These are phyloP conservation scores for Talaromyces piceae DNA, from an alignment of 2,329 filamentous ascomycete species.

Conservation along the genomic window DNA sequence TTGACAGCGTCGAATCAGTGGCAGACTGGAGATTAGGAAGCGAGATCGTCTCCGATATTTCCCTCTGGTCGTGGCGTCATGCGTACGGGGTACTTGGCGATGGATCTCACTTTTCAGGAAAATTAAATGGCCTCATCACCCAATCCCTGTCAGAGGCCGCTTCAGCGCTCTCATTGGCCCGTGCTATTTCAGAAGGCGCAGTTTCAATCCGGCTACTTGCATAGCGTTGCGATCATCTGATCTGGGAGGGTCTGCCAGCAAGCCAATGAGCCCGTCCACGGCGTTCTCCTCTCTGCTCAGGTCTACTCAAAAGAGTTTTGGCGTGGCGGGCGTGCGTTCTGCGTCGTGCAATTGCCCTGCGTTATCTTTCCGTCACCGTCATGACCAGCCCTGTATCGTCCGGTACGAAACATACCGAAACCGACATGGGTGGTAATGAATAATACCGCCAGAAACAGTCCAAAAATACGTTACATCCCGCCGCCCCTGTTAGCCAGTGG, in stretches of 20 bases:
- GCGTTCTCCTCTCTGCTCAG: constrained; percentile 6
- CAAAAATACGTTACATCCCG: constrained; percentile 11
- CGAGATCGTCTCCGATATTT: not conserved
- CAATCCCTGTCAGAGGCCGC: constrained; percentile 1
- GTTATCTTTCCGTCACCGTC: constrained; percentile 7
- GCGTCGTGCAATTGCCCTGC: not conserved
- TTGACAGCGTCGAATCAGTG: not conserved
- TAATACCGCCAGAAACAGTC: constrained; percentile 3
- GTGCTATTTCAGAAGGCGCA: constrained; percentile 11
- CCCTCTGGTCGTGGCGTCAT: not conserved
- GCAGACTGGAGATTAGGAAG: not conserved
- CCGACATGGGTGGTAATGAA: constrained; percentile 1
- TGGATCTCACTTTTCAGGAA: not conserved
- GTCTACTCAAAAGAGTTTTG: constrained; percentile 2
- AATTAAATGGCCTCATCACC: not conserved
- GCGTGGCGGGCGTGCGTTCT: not conserved
- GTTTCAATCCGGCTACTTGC: constrained; percentile 39
- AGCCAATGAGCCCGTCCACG: constrained; percentile 12
- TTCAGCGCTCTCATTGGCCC: constrained; percentile 14
- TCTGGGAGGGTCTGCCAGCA: constrained; percentile 30
- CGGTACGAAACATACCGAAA: constrained; percentile 5
- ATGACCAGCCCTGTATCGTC: constrained; percentile 5
- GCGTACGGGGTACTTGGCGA: constrained; percentile 4
- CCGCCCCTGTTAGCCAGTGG: constrained; percentile 6
- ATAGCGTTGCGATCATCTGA: constrained; percentile 57